Evolutionary conservation across 2,329 filamentous ascomycete genomes (phyloP), one percentile per base, ranked within the genome.

Genomic region (Karstenula rhodostoma): DNA sequence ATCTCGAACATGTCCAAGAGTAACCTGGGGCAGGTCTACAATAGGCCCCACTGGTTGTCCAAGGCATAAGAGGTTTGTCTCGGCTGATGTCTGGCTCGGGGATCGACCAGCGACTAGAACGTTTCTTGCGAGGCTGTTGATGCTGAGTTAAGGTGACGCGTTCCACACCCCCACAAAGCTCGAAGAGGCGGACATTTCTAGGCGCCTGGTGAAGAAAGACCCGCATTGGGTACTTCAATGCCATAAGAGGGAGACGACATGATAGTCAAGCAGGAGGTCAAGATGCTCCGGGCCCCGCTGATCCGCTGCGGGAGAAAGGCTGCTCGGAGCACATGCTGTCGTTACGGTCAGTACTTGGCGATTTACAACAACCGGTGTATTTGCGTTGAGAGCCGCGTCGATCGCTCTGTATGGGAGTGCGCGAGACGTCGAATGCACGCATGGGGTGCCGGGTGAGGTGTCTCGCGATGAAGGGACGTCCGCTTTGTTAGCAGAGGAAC

Each of bases 91-190:
- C 8, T 40, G 44, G 40, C 37, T 46, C 53, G 29, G 27, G 25
- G 51, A 60, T 52, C 42, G 52, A 17, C 48, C 37, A 23, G 23
- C 47, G 53, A 47, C 40, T 56, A 17, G 58, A 56, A 48, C 58
- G 37, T 35, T 54, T 2, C 42, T 44, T 44, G 22, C 35, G 57
- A 59, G 32, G 25, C 42, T 50, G 22, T 29, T 43, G 22, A 27
- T 42, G 35, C 19, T 29, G 35, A 52, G 35, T 17, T 23, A 12
- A 52, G 40, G 33, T 27, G 57, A 46, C 48, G 29, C 42, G 43
- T 40, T n/a, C 57, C 51, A 44, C 50, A 29, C 57, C 46, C 50
- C 57, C 52, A 56, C 52, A 9, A 43, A 15, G 33, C 32, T 42
- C 15, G 32, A 44, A 29, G 29, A 22, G 15, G 22, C 17, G 7